phyloP scores from a whole-genome alignment of 2,329 filamentous ascomycete species.

The Triangularia setosa region DNA sequence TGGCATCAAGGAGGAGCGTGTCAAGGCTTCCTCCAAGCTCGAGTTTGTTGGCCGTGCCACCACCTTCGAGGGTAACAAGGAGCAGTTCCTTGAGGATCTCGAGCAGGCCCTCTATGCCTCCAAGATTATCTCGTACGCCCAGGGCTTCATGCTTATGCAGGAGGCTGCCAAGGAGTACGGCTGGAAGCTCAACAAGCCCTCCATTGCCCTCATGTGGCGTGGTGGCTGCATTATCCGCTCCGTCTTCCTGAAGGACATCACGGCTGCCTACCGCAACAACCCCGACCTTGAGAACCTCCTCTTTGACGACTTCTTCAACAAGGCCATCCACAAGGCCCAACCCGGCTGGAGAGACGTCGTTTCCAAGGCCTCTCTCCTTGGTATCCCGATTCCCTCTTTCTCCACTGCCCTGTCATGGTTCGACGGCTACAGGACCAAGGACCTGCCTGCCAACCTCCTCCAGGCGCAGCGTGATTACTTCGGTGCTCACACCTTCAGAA shows the following conservation, averaged over 20 bases:
- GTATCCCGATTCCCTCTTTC: conserved; percentile 95
- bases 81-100: conserved; percentile 91
- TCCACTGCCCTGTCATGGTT: conserved; percentile 97
- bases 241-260: conserved; percentile 99
- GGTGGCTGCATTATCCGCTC: conserved; percentile 99
- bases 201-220: conserved; percentile 99
- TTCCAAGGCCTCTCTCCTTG: conserved; percentile 85
- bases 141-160: conserved; percentile 99
- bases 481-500: conserved; percentile 84
- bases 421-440: conserved; percentile 95
- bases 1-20: conserved; percentile 90
- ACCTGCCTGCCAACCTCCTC: conserved; percentile 95
- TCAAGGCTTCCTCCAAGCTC: conserved; percentile 74
- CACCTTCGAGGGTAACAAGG: conserved; percentile 84
- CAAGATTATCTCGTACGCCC: conserved; percentile 99
- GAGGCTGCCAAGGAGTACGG: conserved; percentile 92
- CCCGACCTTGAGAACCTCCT: conserved; percentile 95
- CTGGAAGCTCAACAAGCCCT: conserved; percentile 99
- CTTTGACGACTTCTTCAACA: conserved; percentile 99
- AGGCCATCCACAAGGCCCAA: conserved; percentile 96
- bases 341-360: conserved; percentile 88
- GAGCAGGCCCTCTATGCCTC: conserved; percentile 99
- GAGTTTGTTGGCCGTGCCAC: conserved; percentile 67
- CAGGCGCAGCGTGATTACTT: conserved; percentile 99
- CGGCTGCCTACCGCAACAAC: conserved; percentile 89